Percentiles rank a stretch among this genome's conserved stretches.
Conservation (phyloP, 129 eudicot species). For the Artemisia argyi region DNA sequence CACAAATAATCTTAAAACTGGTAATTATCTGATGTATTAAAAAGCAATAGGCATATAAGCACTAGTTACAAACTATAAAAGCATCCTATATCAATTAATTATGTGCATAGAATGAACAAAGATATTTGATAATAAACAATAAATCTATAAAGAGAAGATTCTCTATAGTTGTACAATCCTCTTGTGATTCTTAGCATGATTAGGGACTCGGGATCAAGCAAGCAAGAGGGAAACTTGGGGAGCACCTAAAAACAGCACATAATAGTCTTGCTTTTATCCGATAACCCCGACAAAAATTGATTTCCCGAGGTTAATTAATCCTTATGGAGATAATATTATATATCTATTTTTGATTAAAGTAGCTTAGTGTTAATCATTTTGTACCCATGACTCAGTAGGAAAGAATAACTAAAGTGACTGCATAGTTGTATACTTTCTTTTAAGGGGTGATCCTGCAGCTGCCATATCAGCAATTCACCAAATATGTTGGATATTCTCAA, state of each 20-base stretch:
- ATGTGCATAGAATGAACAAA: conserved; percentile 1
- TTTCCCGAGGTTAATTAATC: conserved; percentile 14
- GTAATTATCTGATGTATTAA: too few relatives aligned
- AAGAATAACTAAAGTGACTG: conserved; percentile 26
- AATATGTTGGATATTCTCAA: conserved; percentile 32
- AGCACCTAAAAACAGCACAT: conserved; percentile 39
- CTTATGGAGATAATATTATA: conserved; percentile 21
- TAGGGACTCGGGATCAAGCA: conserved; percentile 32
- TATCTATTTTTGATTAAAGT: conserved; percentile 32
- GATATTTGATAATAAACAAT: conserved; percentile 21
- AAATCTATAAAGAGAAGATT: conserved; percentile 35
- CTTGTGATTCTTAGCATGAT: conserved; percentile 42
- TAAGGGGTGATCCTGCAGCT: conserved; percentile 24
- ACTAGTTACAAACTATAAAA: conserved; percentile 10
- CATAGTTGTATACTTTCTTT: conserved; percentile 24
- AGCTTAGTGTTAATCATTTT: conserved; percentile 42
- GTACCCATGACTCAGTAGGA: conserved; percentile 36
- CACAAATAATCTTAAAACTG: too few relatives aligned
- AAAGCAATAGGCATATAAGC: neutral
- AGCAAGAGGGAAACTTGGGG: conserved; percentile 26
- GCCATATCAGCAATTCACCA: conserved; percentile 41
- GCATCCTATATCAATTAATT: conserved; percentile 17
- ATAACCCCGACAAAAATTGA: conserved; percentile 33
- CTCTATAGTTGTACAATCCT: conserved; percentile 37
- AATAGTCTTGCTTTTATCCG: conserved; percentile 30